These are phyloP conservation scores for Fragaria ananassa DNA, from an alignment of 306 rosid genomes.

Conservation along the genomic window DNA sequence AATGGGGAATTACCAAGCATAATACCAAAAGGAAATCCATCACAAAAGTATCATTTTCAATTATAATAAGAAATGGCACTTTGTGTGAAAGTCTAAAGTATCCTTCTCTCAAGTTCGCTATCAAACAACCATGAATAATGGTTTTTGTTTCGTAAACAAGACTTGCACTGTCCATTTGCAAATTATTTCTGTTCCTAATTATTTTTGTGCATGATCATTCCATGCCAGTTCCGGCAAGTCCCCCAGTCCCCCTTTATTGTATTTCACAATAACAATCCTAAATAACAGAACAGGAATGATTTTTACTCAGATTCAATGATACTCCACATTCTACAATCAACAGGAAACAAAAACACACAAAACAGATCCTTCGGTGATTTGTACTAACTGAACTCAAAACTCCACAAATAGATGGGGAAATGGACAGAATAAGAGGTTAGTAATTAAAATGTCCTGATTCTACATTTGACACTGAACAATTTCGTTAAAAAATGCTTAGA, in stretches of 20 bases:
- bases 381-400: background rate
- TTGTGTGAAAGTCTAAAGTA: background rate
- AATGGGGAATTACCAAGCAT: background rate
- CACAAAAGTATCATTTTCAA: background rate
- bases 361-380: background rate
- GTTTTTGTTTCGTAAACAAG: background rate
- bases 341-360: background rate
- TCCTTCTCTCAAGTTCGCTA: background rate
- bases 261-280: background rate
- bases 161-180: background rate
- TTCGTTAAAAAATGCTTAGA: background rate
- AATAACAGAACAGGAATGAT: background rate
- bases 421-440: background rate
- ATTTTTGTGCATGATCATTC: background rate
- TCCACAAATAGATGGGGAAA: background rate
- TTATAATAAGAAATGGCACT: background rate
- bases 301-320: background rate
- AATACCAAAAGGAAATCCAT: background rate
- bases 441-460: background rate
- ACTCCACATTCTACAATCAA: background rate
- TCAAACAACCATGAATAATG: background rate
- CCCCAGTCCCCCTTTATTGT: background rate
- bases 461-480: background rate
- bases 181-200: background rate
- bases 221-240: background rate